phyloP scores from a whole-genome alignment of 1,139 yeast genomes.

The Blastobotrys proliferans region DNA sequence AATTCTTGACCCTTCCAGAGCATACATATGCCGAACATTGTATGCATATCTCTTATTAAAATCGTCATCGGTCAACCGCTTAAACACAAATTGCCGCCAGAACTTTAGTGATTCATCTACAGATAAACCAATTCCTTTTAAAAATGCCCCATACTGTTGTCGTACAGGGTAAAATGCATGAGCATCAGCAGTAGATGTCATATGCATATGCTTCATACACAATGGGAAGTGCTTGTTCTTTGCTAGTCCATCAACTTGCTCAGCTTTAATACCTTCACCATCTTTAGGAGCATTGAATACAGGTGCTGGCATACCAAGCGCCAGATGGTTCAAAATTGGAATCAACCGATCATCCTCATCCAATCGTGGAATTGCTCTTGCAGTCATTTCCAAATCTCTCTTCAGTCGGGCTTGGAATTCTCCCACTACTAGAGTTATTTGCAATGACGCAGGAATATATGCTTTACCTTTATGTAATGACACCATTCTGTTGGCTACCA shows the following conservation, averaged over 20 bases:
- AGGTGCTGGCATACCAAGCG: conserved; percentile 46
- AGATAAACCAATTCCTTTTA: conserved; percentile 83
- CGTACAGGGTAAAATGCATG: conserved; percentile 83
- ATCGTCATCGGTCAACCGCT: conserved; percentile 61
- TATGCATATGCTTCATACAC: conserved; percentile 70
- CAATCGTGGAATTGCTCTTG: conserved; percentile 73
- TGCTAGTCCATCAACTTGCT: conserved; percentile 52
- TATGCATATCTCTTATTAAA: conserved; percentile 86
- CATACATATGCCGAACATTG: conserved; percentile 84
- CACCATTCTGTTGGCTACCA: conserved; percentile 67
- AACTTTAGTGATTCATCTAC: conserved; percentile 85
- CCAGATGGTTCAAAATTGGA: conserved; percentile 75
- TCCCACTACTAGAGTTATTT: conserved; percentile 57
- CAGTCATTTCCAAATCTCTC: conserved; percentile 58
- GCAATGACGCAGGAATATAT: conserved; percentile 80
- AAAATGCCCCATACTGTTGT: conserved; percentile 76
- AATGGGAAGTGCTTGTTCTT: conserved; percentile 67
- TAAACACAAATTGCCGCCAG: conserved; percentile 69
- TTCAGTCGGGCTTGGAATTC: conserved; percentile 61
- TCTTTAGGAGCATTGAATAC: conserved; percentile 31
- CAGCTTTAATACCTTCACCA: conserved; percentile 57
- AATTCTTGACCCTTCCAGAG: conserved; percentile 84
- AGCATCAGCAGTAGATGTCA: conserved; percentile 52
- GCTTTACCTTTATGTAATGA: conserved; percentile 67
- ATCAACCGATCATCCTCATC: conserved; percentile 89